phyloP scores from a whole-genome alignment of 2,329 filamentous ascomycete species.

The Penicillium olsonii region DNA sequence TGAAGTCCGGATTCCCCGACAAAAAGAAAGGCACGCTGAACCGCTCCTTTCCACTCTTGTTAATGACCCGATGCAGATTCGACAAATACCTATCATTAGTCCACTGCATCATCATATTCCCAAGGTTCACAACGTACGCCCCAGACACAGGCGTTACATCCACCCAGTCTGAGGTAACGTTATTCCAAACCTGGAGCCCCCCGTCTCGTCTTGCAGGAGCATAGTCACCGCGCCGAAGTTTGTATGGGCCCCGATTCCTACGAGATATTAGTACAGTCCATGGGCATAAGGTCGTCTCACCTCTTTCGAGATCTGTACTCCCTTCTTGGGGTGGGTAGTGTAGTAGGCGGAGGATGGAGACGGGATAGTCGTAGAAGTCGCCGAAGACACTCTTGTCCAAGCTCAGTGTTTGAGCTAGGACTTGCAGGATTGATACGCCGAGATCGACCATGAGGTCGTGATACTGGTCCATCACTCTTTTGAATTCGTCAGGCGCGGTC shows the following conservation, averaged over 20 bases:
- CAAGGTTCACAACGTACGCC: slow-evolving; percentile 34
- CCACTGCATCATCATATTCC: slow-evolving; percentile 34
- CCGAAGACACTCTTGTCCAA: slow-evolving; percentile 22
- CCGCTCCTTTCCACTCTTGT: slow-evolving; percentile 25
- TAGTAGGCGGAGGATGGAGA: slow-evolving; percentile 28
- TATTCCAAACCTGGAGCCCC: slow-evolving; percentile 33
- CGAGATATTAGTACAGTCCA: neutral
- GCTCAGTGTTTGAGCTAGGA: slow-evolving; percentile 14
- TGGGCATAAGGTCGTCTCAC: slow-evolving; percentile 4
- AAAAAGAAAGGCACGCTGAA: slow-evolving; percentile 33
- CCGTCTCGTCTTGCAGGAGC: slow-evolving; percentile 30
- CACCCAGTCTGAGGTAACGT: slow-evolving; percentile 23
- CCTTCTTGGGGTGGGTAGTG: slow-evolving; percentile 32
- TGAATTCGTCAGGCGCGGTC: slow-evolving; percentile 11
- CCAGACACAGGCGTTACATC: slow-evolving; percentile 25
- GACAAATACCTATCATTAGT: slow-evolving; percentile 31
- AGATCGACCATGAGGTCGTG: slow-evolving; percentile 21
- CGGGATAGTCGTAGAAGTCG: slow-evolving; percentile 26
- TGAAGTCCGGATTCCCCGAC: slow-evolving; percentile 28
- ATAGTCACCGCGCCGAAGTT: slow-evolving; percentile 38
- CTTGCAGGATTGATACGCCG: slow-evolving; percentile 19
- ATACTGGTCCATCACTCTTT: slow-evolving; percentile 14
- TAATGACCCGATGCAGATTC: slow-evolving; percentile 33
- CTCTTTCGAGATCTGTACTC: slow-evolving; percentile 19
- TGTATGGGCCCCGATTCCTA: slow-evolving; percentile 34